Conservation (phyloP, 2,329 filamentous ascomycete genomes). For the Pseudocercospora vitis region DNA sequence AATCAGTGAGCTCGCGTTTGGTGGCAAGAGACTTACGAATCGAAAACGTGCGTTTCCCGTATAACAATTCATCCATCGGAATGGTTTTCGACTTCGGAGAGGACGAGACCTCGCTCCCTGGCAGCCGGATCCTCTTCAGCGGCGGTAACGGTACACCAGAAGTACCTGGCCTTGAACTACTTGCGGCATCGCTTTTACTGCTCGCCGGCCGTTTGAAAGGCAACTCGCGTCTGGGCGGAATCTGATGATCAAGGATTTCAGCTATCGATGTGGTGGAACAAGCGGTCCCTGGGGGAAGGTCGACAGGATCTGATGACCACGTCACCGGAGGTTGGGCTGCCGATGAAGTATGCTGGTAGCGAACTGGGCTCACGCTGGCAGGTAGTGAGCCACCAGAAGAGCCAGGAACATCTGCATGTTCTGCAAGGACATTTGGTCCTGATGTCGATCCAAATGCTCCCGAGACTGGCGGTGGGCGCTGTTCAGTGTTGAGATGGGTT, state of each 20-base stretch:
- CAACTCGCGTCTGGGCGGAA: slow-evolving; percentile 37
- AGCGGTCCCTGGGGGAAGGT: neutral
- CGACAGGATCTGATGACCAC: slow-evolving; percentile 11
- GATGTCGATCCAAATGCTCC: no score
- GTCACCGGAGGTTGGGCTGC: neutral
- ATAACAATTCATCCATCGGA: slow-evolving; percentile 24
- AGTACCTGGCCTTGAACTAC: slow-evolving; percentile 24
- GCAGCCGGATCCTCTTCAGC: slow-evolving; percentile 23
- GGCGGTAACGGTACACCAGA: slow-evolving; percentile 38
- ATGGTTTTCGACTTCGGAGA: no score
- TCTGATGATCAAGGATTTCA: slow-evolving; percentile 23
- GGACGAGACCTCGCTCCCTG: neutral
- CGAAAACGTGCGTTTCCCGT: slow-evolving; percentile 10
- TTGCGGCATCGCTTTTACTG: slow-evolving; percentile 24
- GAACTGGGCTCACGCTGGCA: neutral
- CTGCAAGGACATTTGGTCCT: neutral
- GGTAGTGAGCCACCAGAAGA: neutral
- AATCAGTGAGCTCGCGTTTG: no score
- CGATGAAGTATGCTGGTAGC: neutral
- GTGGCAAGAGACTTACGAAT: no score
- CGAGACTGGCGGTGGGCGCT: no score
- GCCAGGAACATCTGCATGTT: neutral
- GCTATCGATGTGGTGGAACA: slow-evolving; percentile 4
- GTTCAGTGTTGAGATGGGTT: no score
- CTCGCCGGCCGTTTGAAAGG: slow-evolving; percentile 42